Evolutionary conservation across 305 asterid species (phyloP), one percentile per base, ranked within the genome.

Genomic region (Petunia hybrid): DNA sequence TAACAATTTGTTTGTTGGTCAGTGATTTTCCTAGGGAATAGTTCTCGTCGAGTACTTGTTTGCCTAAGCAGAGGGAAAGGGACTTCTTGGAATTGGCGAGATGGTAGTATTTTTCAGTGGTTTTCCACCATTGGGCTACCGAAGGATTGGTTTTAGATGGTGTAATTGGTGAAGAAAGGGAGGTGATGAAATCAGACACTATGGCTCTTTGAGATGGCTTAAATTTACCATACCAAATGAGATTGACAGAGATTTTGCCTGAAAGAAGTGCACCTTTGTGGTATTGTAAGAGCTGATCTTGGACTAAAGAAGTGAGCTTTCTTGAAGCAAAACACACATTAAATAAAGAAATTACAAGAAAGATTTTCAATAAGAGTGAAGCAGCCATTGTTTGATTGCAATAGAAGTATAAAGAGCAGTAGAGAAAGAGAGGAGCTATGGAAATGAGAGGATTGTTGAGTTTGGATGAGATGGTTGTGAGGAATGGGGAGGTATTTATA

Each of bases 181-280:
- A 91, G 62, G 90, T 38, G 64, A 93, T 78, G 89, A 91, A 93
- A 80, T 91, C 94, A 2, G 93, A 81, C 43, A 92, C 80, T 13
- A 92, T 89, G 1, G 91, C 90, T 66, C 86, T 88, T 22, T 93
- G 96, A 42, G 96, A 78, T 0, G 97, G 88, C 16, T 84, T 88
- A 91, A 91, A 93, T 13, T 85, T 86, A 1, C 97, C 97, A 80
- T 91, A 93, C 95, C 96, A 93, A 0, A 93, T 90, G 1, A 93
- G 68, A 38, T 93, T 93, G 0, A 91, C 83, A 0, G 96, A 83
- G 9, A 90, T 87, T 59, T 59, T 88, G 8, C 97, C 97, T 1
- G 75, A 73, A n/a, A 93, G 89, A n/a, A 93, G 96, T 3, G 91
- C 55, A 8, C 89, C 87, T 4, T 86, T 84, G 82, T 83, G 87